phyloP scores from a whole-genome alignment of 2,329 filamentous ascomycete genomes.

The Paecilomyces sp. region DNA sequence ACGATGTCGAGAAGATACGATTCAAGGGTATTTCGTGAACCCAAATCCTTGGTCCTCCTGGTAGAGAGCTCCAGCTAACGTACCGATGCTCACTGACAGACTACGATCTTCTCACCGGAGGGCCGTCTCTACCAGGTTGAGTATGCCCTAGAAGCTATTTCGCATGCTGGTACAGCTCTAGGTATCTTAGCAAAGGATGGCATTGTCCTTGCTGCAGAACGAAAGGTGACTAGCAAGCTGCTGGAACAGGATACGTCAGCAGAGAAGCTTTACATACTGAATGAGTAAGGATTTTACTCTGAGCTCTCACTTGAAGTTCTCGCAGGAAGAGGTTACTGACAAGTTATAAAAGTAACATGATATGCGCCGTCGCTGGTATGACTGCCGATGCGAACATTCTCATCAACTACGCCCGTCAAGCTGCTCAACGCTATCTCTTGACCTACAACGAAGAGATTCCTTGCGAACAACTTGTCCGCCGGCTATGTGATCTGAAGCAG shows the following conservation, averaged over 20 bases:
- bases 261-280: conserved; percentile 99
- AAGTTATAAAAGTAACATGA: conserved; percentile 75
- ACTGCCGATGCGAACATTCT: conserved; percentile 99
- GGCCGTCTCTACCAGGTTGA: conserved; percentile 98
- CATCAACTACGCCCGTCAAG: conserved; percentile 98
- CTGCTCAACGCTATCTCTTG: conserved; percentile 92
- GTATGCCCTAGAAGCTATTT: conserved; percentile 98
- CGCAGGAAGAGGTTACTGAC: background rate
- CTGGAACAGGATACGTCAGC: conserved; percentile 98
- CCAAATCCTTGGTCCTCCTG: conserved; percentile 11
- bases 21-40: conserved; percentile 63
- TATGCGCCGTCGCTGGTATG: conserved; percentile 98
- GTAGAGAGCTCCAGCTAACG: conserved; percentile 25
- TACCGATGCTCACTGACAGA: conserved; percentile 50
- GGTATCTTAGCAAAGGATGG: conserved; percentile 97
- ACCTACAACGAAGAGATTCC: conserved; percentile 99
- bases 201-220: conserved; percentile 94
- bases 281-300: conserved; percentile 61
- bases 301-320: background rate
- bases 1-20: conserved; percentile 95
- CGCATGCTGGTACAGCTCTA: conserved; percentile 92
- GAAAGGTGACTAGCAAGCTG: conserved; percentile 98
- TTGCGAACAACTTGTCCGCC: conserved; percentile 95
- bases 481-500: conserved; percentile 96
- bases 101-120: conserved; percentile 99